Evolutionary conservation across 2,329 filamentous ascomycete genomes (phyloP), one percentile per base, ranked within the genome.

Genomic region (Colletotrichum lini): DNA sequence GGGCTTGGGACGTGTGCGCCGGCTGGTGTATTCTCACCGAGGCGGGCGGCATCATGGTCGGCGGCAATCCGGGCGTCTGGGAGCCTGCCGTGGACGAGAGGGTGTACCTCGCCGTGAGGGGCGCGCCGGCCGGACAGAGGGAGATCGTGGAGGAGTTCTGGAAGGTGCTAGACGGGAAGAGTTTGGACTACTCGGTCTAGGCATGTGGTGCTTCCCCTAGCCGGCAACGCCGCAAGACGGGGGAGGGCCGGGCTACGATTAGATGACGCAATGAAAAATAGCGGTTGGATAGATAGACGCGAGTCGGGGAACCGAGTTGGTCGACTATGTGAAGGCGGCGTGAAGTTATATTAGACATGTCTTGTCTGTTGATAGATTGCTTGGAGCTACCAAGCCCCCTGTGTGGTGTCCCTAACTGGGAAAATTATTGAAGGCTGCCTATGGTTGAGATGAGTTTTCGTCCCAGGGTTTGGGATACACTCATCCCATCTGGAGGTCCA

Each of bases 1-100:
- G 93, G 89, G 92, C 93, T 2, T 96, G 93, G 93, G 93, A 96
- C 79, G 93, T 96, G 2, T 94, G 92, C 78, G 94, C 94, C 6
- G 93, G 91, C 0, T 95, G 93, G 93, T 90, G 91, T 69, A 91
- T 96, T 72, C 82, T 96, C 35, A 83, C 84, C 40, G 93, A 96
- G 83, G 92, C 93, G 0, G 94, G 93, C 0, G 93, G 93, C 0
- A 84, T 89, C 62, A 89, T 96, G 84, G 92, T 88, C 9, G 87
- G 92, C 78, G 92, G 90, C 5, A 95, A 95, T 78, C 90, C 92
- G 0, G 93, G 92, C 0, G 87, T 88, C 66, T 95, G 93, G 93
- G 81, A 89, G n/a, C 84, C 87, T 2, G 82, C 82, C 64, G 78
- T 93, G 64, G 90, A 92, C 75, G 84, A 83, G 69, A 83, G 91